phyloP scores from a whole-genome alignment of 805 yeast genomes.

The Yamadazyma philogaea region DNA sequence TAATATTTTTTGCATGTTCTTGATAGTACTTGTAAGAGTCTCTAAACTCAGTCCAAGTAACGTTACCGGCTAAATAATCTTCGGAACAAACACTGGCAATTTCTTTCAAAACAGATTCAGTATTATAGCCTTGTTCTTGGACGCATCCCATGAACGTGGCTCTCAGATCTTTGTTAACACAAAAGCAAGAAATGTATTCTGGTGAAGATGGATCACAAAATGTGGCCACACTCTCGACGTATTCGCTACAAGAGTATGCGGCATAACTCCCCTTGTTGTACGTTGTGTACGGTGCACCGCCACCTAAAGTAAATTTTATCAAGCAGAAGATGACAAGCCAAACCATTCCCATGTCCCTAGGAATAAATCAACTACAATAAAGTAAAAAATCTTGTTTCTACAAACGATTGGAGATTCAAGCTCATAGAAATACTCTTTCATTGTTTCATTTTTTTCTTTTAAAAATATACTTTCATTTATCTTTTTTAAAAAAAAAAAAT shows the following conservation, averaged over 20 bases:
- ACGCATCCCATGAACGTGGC: constrained; percentile 32
- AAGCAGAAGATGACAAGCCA: neutral
- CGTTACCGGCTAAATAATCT: constrained; percentile 19
- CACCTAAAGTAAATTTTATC: neutral
- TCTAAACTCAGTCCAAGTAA: constrained; percentile 17
- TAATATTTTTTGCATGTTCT: constrained; percentile 15
- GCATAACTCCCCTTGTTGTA: neutral
- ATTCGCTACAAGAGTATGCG: neutral
- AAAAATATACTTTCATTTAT: no score
- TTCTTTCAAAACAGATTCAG: neutral
- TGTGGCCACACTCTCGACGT: constrained; percentile 1
- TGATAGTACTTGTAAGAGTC: constrained; percentile 16
- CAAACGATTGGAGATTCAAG: no score
- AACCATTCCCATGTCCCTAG: neutral
- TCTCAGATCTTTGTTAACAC: constrained; percentile 24
- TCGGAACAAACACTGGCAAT: constrained; percentile 18
- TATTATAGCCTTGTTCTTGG: neutral
- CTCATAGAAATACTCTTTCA: no score
- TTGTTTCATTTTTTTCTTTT: no score
- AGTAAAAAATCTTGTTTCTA: no score
- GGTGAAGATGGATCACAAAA: constrained; percentile 8
- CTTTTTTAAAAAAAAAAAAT: no score
- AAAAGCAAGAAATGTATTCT: constrained; percentile 18
- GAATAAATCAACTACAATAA: no score
- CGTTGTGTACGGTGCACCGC: neutral